Evolutionary conservation across 768 basidiomycete species (phyloP).

Genomic region (Rhodosporidiobolus odoratus): DNA sequence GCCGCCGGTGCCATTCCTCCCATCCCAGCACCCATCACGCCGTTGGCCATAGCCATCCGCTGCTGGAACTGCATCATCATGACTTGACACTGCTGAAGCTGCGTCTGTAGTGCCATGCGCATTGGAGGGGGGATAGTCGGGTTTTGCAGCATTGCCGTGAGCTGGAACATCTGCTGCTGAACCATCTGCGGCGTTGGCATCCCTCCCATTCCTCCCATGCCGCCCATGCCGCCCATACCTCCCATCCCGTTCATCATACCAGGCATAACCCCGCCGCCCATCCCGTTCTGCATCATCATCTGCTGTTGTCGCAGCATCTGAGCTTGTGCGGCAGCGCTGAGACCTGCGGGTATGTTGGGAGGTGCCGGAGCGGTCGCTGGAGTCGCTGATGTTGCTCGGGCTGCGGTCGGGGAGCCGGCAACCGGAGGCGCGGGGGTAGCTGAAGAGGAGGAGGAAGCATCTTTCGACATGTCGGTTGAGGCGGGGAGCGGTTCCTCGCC

Average conservation of each 20-base stretch:
- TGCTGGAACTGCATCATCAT: constrained; percentile 49
- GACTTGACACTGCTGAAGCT: constrained; percentile 66
- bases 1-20: constrained; percentile 37
- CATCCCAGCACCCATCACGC: constrained; percentile 3
- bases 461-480: constrained; percentile 1
- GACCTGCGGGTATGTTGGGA: not conserved
- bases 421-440: not conserved
- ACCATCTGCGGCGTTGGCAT: constrained; percentile 60
- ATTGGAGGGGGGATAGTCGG: constrained; percentile 54
- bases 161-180: constrained; percentile 77
- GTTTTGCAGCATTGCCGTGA: constrained; percentile 73
- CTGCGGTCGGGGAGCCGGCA: not conserved
- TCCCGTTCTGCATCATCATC: constrained; percentile 48
- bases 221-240: constrained; percentile 51
- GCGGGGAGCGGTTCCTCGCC: not conserved
- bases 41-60: constrained; percentile 49
- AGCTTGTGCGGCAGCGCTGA: constrained; percentile 27
- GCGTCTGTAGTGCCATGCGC: constrained; percentile 46
- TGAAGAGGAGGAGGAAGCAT: not conserved
- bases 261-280: not conserved
- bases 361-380: not conserved
- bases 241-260: constrained; percentile 1
- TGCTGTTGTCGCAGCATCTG: constrained; percentile 40
- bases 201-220: constrained; percentile 44
- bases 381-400: not conserved